Evolutionary conservation across 2,329 filamentous ascomycete species (phyloP).

Genomic region (Clarireedia monteithiana): DNA sequence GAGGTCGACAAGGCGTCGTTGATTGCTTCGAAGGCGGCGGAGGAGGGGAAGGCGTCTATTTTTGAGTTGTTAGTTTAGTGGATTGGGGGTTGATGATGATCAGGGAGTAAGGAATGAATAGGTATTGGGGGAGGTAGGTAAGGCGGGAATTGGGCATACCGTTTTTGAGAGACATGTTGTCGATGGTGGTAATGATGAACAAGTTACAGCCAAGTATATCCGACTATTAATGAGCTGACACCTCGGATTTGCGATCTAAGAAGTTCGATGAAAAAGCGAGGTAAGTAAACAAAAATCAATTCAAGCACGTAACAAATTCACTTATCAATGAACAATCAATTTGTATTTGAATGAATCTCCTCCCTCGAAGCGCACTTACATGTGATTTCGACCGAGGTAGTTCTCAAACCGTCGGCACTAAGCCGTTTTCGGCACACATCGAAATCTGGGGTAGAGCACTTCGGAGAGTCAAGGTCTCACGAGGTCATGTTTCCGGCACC

Average conservation of each 20-base stretch:
- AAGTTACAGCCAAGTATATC: too few relatives aligned
- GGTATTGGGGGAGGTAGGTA: not conserved
- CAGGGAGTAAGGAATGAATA: not conserved
- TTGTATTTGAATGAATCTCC: not conserved
- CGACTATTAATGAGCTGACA: too few relatives aligned
- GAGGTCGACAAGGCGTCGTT: constrained; percentile 59
- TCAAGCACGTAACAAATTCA: not conserved
- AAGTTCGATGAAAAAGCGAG: too few relatives aligned
- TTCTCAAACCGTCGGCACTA: not conserved
- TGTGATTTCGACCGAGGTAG: constrained; percentile 7
- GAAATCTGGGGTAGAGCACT: not conserved
- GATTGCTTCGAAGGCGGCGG: constrained; percentile 86
- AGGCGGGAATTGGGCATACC: not conserved
- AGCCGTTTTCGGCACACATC: not conserved
- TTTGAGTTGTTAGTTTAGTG: not conserved
- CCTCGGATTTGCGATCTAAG: too few relatives aligned
- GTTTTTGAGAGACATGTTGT: constrained; percentile 8
- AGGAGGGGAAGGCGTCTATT: constrained; percentile 78
- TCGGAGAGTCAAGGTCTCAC: not conserved
- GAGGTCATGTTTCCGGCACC: not conserved
- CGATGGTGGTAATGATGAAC: not conserved
- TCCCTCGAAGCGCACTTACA: not conserved
- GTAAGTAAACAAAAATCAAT: too few relatives aligned
- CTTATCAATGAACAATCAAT: not conserved
- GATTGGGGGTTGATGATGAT: not conserved